Percentiles rank a stretch among this genome's conserved stretches.
phyloP scores from a whole-genome alignment of 768 basidiomycete genomes.

The Boletus insuetus region DNA sequence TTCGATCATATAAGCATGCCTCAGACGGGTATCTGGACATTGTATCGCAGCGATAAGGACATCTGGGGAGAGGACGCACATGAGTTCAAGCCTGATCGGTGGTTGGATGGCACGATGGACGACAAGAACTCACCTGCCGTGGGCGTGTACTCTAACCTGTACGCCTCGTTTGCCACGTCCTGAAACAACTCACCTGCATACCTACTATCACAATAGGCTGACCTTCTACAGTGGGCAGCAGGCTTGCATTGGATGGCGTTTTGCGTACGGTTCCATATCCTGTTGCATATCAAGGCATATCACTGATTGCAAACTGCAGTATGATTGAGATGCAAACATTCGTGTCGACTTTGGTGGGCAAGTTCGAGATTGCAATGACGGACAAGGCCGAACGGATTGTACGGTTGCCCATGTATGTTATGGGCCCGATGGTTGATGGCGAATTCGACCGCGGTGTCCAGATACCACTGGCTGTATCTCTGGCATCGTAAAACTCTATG shows the following conservation, averaged over 20 bases:
- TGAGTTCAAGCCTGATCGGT: constrained; percentile 8
- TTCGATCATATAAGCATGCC: background rate
- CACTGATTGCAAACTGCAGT: constrained; percentile 9
- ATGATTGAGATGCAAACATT: constrained; percentile 55
- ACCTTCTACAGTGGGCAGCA: constrained; percentile 14
- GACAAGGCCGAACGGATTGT: too few species aligned
- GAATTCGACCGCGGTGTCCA: too few species aligned
- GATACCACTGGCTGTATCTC: too few species aligned
- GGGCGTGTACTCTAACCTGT: constrained; percentile 15
- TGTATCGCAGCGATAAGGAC: constrained; percentile 5
- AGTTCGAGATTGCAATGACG: constrained; percentile 45
- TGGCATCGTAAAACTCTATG: too few species aligned
- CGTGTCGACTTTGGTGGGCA: constrained; percentile 47
- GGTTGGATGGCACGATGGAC: background rate
- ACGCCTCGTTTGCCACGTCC: background rate
- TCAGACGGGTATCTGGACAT: background rate
- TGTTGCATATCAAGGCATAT: background rate
- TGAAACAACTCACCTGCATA: background rate
- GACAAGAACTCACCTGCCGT: background rate
- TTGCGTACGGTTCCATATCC: constrained; percentile 19
- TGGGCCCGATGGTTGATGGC: too few species aligned
- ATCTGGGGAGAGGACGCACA: constrained; percentile 24
- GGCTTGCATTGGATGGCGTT: constrained; percentile 28
- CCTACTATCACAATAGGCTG: constrained; percentile 4
- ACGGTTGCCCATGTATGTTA: too few species aligned